Base-by-base conservation (phyloP, 805 yeast species). In the Cyberlindnera euphorbiiphila region DNA sequence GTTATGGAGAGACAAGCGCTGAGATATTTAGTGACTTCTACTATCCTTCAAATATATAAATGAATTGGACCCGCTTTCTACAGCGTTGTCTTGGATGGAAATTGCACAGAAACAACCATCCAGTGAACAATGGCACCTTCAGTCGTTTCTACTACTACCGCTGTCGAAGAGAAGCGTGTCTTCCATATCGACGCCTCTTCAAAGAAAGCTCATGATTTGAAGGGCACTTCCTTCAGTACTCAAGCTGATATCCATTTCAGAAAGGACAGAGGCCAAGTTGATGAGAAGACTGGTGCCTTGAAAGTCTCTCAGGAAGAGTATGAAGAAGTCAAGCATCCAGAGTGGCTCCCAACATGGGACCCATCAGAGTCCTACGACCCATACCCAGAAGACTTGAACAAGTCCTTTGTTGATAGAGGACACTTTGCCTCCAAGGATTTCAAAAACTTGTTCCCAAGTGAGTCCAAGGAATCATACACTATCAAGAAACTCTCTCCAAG, bases 321-420 rank as follows among this genome's bases (percentile, higher is more conserved):
- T 43, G 60, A 68, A 24, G 38, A 34, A 10, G 49, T 63, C 6
- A 31, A 50, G 29, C 71, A 63, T 55, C 80, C 81, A 4, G 78
- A 73, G 11, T 80, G 73, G 62, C 65, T 79, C 30, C 87, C 87
- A 16, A 71, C 82, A 2, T 80, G 83, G 83, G 76, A 79, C 51
- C 78, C 79, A 16, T 62, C 54, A 12, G 72, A 76, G 49, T 74
- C 74, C 50, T 68, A 59, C 50, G 70, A 65, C 15, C 74, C 81
- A 15, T 64, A 71, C 46, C 28, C 53, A 9, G 68, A 70, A 46
- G 72, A 74, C 36, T 76, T 74, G 60, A 75, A 73, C 52, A 71
- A 65, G 51, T 20, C 29, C 3, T 36, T 35, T 21, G 59, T 57
- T 23, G 89, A 82, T 50, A 76, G 80, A 15, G 88, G 83, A 17